Conservation (phyloP, 495 filamentous ascomycete species). For the Hypoxylon intermedium region DNA sequence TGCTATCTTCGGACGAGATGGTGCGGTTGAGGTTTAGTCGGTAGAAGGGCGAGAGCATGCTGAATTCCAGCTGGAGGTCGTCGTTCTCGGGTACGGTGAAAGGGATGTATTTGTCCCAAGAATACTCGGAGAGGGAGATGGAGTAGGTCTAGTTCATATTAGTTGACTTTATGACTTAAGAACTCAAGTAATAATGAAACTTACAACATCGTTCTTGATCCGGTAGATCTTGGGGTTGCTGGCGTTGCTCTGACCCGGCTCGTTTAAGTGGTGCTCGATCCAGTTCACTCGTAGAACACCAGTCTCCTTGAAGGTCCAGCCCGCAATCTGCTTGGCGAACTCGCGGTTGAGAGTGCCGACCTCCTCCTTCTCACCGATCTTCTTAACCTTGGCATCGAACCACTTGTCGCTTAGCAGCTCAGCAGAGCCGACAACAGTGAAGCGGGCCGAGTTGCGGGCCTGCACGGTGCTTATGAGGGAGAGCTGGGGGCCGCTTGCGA, state of each 20-base stretch:
- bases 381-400: constrained; percentile 83
- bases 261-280: constrained; percentile 79
- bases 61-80: constrained; percentile 90
- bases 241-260: constrained; percentile 57
- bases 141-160: constrained; percentile 70
- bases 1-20: constrained; percentile 66
- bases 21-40: constrained; percentile 75
- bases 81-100: constrained; percentile 74
- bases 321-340: constrained; percentile 82
- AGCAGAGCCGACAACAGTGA: constrained; percentile 83
- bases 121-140: constrained; percentile 88
- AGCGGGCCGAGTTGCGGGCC: constrained; percentile 89
- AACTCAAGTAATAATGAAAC: constrained; percentile 49
- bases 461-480: constrained; percentile 83
- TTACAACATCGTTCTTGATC: constrained; percentile 95
- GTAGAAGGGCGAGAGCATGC: constrained; percentile 98
- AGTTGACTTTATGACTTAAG: constrained; percentile 2
- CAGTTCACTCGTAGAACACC: constrained; percentile 87
- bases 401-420: constrained; percentile 89
- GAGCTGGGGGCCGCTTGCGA: constrained; percentile 82
- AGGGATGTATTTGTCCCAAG: constrained; percentile 70
- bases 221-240: constrained; percentile 90
- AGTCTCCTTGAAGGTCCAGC: constrained; percentile 93
- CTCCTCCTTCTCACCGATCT: constrained; percentile 60
- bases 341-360: constrained; percentile 76